These are phyloP conservation scores for Bauhinia variegata DNA, from an alignment of 306 rosid genomes.

Conservation along the genomic window DNA sequence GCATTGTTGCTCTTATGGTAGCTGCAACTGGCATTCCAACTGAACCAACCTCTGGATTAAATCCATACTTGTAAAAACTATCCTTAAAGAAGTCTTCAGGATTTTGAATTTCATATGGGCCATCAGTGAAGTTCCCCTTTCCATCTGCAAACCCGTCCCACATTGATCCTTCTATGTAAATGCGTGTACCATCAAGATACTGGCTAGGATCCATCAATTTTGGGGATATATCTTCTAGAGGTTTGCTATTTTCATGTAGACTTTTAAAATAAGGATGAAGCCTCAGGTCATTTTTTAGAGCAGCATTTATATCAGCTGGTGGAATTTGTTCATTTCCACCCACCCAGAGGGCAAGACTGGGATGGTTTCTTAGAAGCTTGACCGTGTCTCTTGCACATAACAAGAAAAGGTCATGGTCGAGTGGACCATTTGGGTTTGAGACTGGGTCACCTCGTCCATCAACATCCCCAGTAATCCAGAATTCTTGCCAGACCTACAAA, in stretches of 20 bases:
- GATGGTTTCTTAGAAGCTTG: conserved; percentile 88
- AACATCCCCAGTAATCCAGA: conserved; percentile 97
- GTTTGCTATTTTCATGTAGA: conserved; percentile 38
- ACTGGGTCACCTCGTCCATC: conserved; percentile 88
- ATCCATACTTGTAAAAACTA: conserved; percentile 65
- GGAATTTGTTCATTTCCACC: conserved; percentile 98
- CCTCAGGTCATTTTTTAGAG: conserved; percentile 69
- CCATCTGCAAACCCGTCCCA: conserved; percentile 99
- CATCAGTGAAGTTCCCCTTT: conserved; percentile 78
- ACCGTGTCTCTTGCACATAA: conserved; percentile 92
- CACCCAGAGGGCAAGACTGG: conserved; percentile 98
- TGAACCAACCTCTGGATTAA: conserved; percentile 96
- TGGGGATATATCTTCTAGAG: conserved; percentile 34
- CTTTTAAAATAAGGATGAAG: conserved; percentile 73
- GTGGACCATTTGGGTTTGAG: conserved; percentile 87
- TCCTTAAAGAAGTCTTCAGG: conserved; percentile 81
- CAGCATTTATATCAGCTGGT: conserved; percentile 72
- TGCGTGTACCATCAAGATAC: conserved; percentile 88
- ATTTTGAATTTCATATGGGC: conserved; percentile 92
- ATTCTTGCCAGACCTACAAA: conserved; percentile 96
- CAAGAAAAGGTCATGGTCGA: conserved; percentile 92
- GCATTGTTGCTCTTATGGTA: conserved; percentile 95
- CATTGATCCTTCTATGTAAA: conserved; percentile 83
- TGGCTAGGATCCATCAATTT: conserved; percentile 65
- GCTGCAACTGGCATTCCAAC: conserved; percentile 92